Conservation (phyloP, 805 yeast genomes). For the Ogataea sp. region DNA sequence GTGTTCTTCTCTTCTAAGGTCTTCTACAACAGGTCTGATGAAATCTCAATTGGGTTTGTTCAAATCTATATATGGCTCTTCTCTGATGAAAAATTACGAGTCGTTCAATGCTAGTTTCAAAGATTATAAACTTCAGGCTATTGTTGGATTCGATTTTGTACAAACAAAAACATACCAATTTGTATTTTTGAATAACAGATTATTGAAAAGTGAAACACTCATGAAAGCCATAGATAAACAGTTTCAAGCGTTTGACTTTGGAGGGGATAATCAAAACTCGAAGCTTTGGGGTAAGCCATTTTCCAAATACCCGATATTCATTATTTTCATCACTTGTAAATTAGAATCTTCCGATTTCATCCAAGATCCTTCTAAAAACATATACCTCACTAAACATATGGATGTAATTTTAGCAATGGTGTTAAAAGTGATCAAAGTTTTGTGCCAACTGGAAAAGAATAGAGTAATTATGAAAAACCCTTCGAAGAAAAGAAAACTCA, state of each 20-base stretch:
- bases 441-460: not conserved
- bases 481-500: not conserved
- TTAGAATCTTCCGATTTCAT: constrained; percentile 25
- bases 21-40: not conserved
- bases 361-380: constrained; percentile 31
- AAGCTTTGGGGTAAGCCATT: too few relatives aligned
- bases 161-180: constrained; percentile 34
- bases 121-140: constrained; percentile 24
- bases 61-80: constrained; percentile 24
- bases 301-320: constrained; percentile 28
- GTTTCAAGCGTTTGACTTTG: constrained; percentile 11
- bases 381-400: constrained; percentile 18
- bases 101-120: constrained; percentile 18
- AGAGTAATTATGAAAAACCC: not conserved
- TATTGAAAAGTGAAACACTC: constrained; percentile 15
- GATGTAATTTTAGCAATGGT: constrained; percentile 24
- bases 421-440: constrained; percentile 16
- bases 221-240: constrained; percentile 14
- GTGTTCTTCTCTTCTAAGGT: too few relatives aligned
- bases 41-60: constrained; percentile 8
- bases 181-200: constrained; percentile 36
- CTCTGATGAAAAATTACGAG: constrained; percentile 16
- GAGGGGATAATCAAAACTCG: not conserved
- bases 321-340: constrained; percentile 21
- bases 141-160: constrained; percentile 29